phyloP scores from a whole-genome alignment of 768 basidiomycete genomes.

The Kwoniella sp. region DNA sequence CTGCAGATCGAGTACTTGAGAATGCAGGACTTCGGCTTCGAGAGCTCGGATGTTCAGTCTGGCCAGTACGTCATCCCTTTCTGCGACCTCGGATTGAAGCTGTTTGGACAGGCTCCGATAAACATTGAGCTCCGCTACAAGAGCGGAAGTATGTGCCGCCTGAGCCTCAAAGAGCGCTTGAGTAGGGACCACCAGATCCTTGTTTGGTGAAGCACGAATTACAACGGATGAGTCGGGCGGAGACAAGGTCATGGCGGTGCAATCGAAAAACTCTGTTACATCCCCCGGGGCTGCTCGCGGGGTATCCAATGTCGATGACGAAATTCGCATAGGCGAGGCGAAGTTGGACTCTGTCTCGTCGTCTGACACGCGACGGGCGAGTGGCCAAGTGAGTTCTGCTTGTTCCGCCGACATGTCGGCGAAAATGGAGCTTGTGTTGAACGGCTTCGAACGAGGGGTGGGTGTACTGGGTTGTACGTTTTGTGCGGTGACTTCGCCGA shows the following conservation, averaged over 20 bases:
- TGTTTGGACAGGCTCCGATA: conserved; percentile 34
- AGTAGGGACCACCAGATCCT: conserved; percentile 32
- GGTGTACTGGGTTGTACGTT: conserved; percentile 8
- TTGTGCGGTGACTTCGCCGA: conserved; percentile 5
- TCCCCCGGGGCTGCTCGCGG: conserved; percentile 25
- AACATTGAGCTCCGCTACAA: conserved; percentile 34
- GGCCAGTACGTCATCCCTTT: conserved; percentile 41
- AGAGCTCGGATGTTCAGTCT: conserved; percentile 38
- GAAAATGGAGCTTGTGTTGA: conserved; percentile 38
- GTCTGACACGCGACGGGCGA: conserved; percentile 22
- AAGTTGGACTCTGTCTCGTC: conserved; percentile 7
- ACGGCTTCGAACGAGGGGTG: conserved; percentile 19
- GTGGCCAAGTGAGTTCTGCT: conserved; percentile 47
- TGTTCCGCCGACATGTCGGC: conserved; percentile 53
- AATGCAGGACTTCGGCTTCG: conserved; percentile 35
- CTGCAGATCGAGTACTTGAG: conserved; percentile 26
- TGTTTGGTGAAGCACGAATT: neutral
- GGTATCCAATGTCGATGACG: conserved; percentile 3
- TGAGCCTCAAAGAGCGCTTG: conserved; percentile 44
- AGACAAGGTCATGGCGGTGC: conserved; percentile 31
- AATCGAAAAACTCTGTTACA: conserved; percentile 46
- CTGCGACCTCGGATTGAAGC: conserved; percentile 41
- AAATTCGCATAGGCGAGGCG: conserved; percentile 3
- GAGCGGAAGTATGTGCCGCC: conserved; percentile 35
- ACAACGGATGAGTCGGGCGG: conserved; percentile 20